phyloP scores from a whole-genome alignment of 1,284 basidiomycete genomes.

The Rhizoctonia solani region DNA sequence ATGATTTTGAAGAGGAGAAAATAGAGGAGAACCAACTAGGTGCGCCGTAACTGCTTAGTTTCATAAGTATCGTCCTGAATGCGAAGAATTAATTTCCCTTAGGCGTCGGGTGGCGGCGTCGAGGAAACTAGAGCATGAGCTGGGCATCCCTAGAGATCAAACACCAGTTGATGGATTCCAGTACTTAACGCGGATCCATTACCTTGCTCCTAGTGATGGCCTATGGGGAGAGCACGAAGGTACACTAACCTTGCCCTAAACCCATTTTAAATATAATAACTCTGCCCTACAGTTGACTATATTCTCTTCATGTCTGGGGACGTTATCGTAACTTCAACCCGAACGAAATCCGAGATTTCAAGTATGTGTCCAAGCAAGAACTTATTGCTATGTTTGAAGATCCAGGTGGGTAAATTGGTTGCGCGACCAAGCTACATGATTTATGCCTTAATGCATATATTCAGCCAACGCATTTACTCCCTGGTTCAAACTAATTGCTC shows the following conservation, averaged over 20 bases:
- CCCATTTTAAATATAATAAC: not conserved
- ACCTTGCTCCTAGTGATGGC: slow-evolving; percentile 91
- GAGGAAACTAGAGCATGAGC: slow-evolving; percentile 94
- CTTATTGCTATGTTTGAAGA: slow-evolving; percentile 90
- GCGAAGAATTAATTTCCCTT: slow-evolving; percentile 7
- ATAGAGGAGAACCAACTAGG: slow-evolving; percentile 81
- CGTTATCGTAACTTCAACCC: slow-evolving; percentile 79
- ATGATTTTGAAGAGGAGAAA: slow-evolving; percentile 85
- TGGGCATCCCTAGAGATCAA: slow-evolving; percentile 84
- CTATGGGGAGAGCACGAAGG: slow-evolving; percentile 99
- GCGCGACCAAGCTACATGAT: no score
- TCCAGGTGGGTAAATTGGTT: slow-evolving; percentile 56
- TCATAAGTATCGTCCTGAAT: not conserved
- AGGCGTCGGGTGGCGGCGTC: slow-evolving; percentile 86
- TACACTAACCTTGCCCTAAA: slow-evolving; percentile 48
- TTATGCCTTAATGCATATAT: not conserved
- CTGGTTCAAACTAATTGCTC: slow-evolving; percentile 98
- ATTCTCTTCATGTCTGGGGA: slow-evolving; percentile 93
- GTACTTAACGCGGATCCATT: slow-evolving; percentile 96
- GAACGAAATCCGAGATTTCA: slow-evolving; percentile 92
- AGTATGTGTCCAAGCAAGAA: slow-evolving; percentile 91
- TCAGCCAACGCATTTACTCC: slow-evolving; percentile 91
- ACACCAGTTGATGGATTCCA: slow-evolving; percentile 87
- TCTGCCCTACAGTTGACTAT: slow-evolving; percentile 92
- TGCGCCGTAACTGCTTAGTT: slow-evolving; percentile 34